These are phyloP conservation scores for Cladophialophora chaetospira DNA, from an alignment of 2,329 filamentous ascomycete genomes.

Conservation along the genomic window DNA sequence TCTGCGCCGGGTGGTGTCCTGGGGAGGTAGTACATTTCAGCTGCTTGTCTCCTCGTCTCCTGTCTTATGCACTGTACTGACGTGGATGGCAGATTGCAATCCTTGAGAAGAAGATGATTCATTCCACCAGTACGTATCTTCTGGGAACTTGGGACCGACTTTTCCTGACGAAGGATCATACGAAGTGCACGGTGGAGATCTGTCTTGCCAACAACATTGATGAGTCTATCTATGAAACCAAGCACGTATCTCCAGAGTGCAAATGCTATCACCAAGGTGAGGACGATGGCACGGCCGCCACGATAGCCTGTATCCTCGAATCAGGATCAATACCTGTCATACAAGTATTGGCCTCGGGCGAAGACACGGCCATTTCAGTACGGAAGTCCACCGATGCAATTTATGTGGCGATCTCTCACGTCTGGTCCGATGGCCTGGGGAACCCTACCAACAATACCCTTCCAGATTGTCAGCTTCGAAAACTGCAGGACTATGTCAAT, in stretches of 20 bases:
- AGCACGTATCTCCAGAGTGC: neutral
- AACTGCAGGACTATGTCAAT: neutral
- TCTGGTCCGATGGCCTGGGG: slow-evolving; percentile 1
- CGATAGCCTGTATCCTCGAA: neutral
- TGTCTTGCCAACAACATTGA: neutral
- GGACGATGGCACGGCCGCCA: neutral
- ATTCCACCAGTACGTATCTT: neutral
- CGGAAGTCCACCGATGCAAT: neutral
- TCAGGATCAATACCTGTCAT: neutral
- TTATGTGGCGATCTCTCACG: neutral
- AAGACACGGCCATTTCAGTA: neutral
- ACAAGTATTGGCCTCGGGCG: neutral
- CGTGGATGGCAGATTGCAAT: neutral
- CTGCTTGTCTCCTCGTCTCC: neutral
- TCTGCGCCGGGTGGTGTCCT: neutral
- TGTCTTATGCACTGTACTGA: neutral
- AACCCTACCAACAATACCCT: neutral
- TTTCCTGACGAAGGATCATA: neutral
- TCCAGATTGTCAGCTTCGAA: neutral
- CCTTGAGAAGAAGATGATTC: neutral
- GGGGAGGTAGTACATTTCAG: neutral
- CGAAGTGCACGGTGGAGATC: neutral
- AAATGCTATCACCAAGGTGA: neutral
- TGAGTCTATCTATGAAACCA: neutral
- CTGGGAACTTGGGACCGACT: neutral